Conservation (phyloP, 2,329 filamentous ascomycete genomes). For the Sporothrix humicola region DNA sequence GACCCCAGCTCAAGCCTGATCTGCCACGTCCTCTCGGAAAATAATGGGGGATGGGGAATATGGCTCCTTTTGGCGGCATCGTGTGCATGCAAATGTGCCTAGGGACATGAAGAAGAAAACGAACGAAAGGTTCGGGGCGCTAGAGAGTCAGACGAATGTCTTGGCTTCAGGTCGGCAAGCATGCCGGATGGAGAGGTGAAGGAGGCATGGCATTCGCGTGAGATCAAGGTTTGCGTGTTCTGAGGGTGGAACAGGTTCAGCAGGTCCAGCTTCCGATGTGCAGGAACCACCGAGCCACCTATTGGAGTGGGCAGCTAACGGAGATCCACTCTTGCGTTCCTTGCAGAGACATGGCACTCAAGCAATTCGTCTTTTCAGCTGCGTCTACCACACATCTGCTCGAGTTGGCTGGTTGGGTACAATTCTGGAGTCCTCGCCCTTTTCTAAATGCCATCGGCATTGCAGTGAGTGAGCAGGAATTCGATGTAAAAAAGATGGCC, state of each 20-base stretch:
- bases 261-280: constrained; percentile 11
- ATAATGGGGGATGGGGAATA: no score
- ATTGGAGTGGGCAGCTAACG: constrained; percentile 5
- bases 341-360: neutral
- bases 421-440: neutral
- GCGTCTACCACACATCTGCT: neutral
- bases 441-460: neutral
- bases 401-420: neutral
- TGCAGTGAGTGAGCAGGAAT: neutral
- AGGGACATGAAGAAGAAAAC: no score
- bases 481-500: neutral
- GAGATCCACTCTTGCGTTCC: neutral
- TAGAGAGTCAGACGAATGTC: no score
- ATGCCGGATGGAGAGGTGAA: constrained; percentile 1
- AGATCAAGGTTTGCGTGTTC: neutral
- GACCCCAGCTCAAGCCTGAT: neutral
- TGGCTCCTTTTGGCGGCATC: constrained; percentile 1
- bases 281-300: neutral
- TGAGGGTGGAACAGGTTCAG: neutral
- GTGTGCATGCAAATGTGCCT: neutral
- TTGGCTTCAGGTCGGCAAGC: neutral
- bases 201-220: neutral
- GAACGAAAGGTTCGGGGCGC: no score
- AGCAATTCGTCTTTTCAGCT: neutral
- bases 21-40: no score